Conservation (phyloP, 1,139 yeast genomes). For the Hyphopichia wangnamkhiaoensis region DNA sequence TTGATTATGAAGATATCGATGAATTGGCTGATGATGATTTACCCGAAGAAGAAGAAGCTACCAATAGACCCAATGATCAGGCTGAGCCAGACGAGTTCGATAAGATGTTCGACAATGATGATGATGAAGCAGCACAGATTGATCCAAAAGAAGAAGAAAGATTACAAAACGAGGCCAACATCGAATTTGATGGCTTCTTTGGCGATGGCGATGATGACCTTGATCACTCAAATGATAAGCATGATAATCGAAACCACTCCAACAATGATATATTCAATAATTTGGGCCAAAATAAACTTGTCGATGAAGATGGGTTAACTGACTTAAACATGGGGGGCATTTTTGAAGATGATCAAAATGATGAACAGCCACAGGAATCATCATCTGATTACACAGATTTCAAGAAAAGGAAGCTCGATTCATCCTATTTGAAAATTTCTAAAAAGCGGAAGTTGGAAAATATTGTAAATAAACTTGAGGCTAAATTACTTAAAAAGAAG, state of each 20-base stretch:
- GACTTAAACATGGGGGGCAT: conserved; percentile 40
- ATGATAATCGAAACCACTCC: conserved; percentile 5
- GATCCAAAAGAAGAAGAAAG: conserved; percentile 33
- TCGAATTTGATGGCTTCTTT: conserved; percentile 52
- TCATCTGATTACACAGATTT: conserved; percentile 5
- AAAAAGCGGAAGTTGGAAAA: conserved; percentile 28
- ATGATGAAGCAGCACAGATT: conserved; percentile 21
- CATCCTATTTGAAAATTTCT: conserved; percentile 19
- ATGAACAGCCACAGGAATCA: conserved; percentile 7
- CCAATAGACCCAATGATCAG: conserved; percentile 7
- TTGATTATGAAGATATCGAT: conserved; percentile 93
- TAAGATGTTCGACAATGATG: conserved; percentile 16
- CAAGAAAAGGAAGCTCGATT: conserved; percentile 22
- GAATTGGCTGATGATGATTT: conserved; percentile 81
- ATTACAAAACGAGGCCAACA: conserved; percentile 39
- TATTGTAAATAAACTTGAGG: conserved; percentile 35
- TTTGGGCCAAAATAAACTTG: conserved; percentile 26
- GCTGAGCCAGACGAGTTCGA: conserved; percentile 10
- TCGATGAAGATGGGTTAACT: conserved; percentile 46
- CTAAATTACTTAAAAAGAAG: conserved; percentile 32
- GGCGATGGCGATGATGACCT: conserved; percentile 30
- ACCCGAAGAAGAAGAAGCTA: conserved; percentile 41
- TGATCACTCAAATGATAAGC: conserved; percentile 8
- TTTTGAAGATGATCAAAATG: conserved; percentile 30
- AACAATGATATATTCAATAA: conserved; percentile 17